These are phyloP conservation scores for Parietaria judaica DNA, from an alignment of 306 rosid species.

Conservation along the genomic window DNA sequence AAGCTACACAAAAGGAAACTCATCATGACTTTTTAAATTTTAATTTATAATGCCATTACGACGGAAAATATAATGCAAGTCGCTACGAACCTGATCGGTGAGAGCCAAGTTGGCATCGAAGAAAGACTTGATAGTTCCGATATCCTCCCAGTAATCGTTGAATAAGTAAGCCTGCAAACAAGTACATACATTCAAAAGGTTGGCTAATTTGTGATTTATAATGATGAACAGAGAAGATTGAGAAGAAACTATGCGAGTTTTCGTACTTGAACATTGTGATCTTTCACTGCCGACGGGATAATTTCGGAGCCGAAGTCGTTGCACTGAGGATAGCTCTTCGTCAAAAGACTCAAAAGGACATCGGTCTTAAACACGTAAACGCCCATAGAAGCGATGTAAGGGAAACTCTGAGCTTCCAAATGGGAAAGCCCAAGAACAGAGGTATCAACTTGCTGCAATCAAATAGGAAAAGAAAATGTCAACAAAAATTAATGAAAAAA, in stretches of 20 bases:
- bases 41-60: not conserved
- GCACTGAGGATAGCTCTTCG: slow-evolving; percentile 52
- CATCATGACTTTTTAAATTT: slow-evolving; percentile 17
- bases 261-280: slow-evolving; percentile 85
- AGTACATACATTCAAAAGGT: slow-evolving; percentile 14
- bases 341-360: slow-evolving; percentile 58
- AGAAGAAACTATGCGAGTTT: not conserved
- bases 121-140: slow-evolving; percentile 88
- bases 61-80: not conserved
- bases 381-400: slow-evolving; percentile 98
- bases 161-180: slow-evolving; percentile 71
- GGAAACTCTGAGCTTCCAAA: slow-evolving; percentile 48
- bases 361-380: slow-evolving; percentile 85
- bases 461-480: slow-evolving; percentile 1
- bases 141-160: slow-evolving; percentile 98
- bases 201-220: not conserved
- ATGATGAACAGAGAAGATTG: not conserved
- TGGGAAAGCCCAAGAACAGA: slow-evolving; percentile 69
- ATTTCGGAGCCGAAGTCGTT: slow-evolving; percentile 97
- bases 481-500: not conserved
- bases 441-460: slow-evolving; percentile 84
- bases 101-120: slow-evolving; percentile 89
- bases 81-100: slow-evolving; percentile 64
- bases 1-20: slow-evolving; percentile 37
- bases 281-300: slow-evolving; percentile 79